These are phyloP conservation scores for Plasmodium chabaudi DNA, from an alignment of 169 alveolate species.

Conservation along the genomic window DNA sequence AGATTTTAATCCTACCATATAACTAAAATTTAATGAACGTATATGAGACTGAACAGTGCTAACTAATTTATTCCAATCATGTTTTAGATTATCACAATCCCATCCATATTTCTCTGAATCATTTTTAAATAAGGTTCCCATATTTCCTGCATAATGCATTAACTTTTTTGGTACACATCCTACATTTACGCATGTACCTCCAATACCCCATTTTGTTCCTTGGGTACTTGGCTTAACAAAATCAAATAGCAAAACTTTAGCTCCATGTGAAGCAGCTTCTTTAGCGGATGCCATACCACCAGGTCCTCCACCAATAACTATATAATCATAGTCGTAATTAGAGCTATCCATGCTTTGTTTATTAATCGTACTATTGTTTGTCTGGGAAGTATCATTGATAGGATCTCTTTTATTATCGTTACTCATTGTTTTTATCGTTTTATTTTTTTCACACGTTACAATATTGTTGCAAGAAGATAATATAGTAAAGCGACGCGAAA, in stretches of 20 bases:
- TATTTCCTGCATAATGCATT: conserved; percentile 96
- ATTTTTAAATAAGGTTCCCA: conserved; percentile 81
- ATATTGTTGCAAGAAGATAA: too few relatives aligned
- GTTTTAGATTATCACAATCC: conserved; percentile 76
- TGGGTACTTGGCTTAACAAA: conserved; percentile 96
- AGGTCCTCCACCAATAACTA: conserved; percentile 94
- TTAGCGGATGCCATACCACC: conserved; percentile 96
- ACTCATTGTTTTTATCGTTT: conserved; percentile 21
- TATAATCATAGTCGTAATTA: conserved; percentile 83
- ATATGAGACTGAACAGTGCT: conserved; percentile 92
- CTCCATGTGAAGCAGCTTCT: conserved; percentile 95
- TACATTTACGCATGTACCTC: conserved; percentile 99
- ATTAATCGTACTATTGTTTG: not conserved
- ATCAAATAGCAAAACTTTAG: conserved; percentile 95
- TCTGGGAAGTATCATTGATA: not conserved
- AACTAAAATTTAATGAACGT: conserved; percentile 93
- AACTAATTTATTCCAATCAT: conserved; percentile 91
- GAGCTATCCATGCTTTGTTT: not conserved
- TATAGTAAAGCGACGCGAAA: too few relatives aligned
- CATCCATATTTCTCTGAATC: conserved; percentile 67
- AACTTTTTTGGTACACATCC: conserved; percentile 99
- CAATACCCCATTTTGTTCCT: conserved; percentile 97
- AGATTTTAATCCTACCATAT: conserved; percentile 90
- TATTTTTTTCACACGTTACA: not conserved
- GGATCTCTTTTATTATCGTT: not conserved